These are phyloP conservation scores for Xylaria sp. DNA, from an alignment of 2,329 filamentous ascomycete genomes.

Conservation along the genomic window DNA sequence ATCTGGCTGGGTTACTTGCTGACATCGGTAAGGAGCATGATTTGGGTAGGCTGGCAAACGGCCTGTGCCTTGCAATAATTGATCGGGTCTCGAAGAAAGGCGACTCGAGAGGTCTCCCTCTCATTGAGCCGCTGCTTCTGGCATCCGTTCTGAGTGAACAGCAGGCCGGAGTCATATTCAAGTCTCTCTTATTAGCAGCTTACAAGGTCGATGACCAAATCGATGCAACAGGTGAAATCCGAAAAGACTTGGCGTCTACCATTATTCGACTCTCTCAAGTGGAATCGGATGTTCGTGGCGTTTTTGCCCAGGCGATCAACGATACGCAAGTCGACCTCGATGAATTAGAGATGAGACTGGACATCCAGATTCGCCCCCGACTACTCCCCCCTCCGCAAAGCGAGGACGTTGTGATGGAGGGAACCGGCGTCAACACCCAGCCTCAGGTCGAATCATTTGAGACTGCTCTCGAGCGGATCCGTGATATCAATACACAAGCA, in stretches of 20 bases:
- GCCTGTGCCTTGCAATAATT: slow-evolving; percentile 61
- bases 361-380: slow-evolving; percentile 60
- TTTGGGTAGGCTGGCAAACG: slow-evolving; percentile 66
- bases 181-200: slow-evolving; percentile 56
- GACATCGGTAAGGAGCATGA: slow-evolving; percentile 60
- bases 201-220: slow-evolving; percentile 52
- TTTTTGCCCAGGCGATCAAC: slow-evolving; percentile 63
- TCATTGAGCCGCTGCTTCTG: slow-evolving; percentile 57
- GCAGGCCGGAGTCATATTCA: slow-evolving; percentile 60
- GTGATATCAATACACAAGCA: slow-evolving; percentile 33
- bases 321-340: slow-evolving; percentile 68
- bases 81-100: slow-evolving; percentile 57
- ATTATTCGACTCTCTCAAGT: slow-evolving; percentile 62
- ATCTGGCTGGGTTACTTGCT: slow-evolving; percentile 54
- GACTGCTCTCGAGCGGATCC: slow-evolving; percentile 25
- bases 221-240: slow-evolving; percentile 50
- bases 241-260: slow-evolving; percentile 59
- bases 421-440: slow-evolving; percentile 15
- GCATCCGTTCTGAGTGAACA: slow-evolving; percentile 56
- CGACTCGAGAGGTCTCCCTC: slow-evolving; percentile 50
- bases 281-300: slow-evolving; percentile 51
- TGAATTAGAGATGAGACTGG: slow-evolving; percentile 67
- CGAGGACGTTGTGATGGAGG: slow-evolving; percentile 49
- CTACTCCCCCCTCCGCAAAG: slow-evolving; percentile 44
- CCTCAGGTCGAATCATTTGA: slow-evolving; percentile 24